These are phyloP conservation scores for Thermomyces lanuginosus DNA, from an alignment of 2,329 filamentous ascomycete genomes.

Conservation along the genomic window DNA sequence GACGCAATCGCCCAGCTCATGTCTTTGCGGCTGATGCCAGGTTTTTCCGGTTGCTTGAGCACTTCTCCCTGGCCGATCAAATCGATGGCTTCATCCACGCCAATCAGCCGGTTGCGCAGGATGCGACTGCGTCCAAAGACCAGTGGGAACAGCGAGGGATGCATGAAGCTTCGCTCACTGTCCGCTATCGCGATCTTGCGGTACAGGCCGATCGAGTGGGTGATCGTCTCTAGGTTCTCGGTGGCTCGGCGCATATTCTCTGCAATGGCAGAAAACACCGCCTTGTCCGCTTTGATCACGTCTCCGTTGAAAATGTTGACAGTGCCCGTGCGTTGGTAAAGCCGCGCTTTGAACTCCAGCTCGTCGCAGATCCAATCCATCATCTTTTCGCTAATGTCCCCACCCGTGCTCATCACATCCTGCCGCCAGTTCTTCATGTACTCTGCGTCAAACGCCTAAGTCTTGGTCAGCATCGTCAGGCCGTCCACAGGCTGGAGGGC, in stretches of 20 bases:
- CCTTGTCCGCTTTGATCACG: constrained; percentile 39
- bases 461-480: neutral
- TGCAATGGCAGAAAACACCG: constrained; percentile 25
- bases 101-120: constrained; percentile 13
- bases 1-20: constrained; percentile 15
- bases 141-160: constrained; percentile 48
- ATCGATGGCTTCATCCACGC: constrained; percentile 13
- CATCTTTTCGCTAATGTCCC: constrained; percentile 21
- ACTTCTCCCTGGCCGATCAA: constrained; percentile 12
- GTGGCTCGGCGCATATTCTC: constrained; percentile 31
- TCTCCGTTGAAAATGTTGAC: constrained; percentile 33
- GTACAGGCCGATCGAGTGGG: constrained; percentile 39
- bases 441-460: constrained; percentile 17
- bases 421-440: constrained; percentile 18
- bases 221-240: constrained; percentile 34
- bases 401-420: constrained; percentile 9
- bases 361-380: constrained; percentile 30
- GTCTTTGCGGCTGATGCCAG: constrained; percentile 17
- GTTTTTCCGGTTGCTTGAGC: constrained; percentile 12
- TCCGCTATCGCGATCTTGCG: constrained; percentile 37
- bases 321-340: constrained; percentile 26
- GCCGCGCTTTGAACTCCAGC: constrained; percentile 34
- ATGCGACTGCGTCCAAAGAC: constrained; percentile 18
- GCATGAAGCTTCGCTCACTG: constrained; percentile 45
- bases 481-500: neutral